A percentile compares a stretch with the other conserved stretches of the same genome.
These are phyloP conservation scores for Coemansia sp. DNA, from an alignment of 192 early-diverging fungal genomes.

Conservation along the genomic window DNA sequence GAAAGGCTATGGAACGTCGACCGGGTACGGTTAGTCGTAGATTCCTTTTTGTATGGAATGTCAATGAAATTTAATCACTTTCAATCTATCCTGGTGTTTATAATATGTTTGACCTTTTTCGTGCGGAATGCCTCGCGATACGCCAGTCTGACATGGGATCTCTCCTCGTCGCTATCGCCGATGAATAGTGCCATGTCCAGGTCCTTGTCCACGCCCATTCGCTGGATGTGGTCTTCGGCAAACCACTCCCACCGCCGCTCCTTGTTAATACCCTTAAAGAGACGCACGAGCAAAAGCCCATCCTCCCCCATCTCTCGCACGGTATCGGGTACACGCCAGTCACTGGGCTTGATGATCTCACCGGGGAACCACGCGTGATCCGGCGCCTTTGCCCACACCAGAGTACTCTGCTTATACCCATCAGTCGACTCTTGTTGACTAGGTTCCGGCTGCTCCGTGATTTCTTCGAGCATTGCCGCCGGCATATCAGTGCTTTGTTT, in stretches of 20 bases:
- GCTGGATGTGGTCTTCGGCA: constrained; percentile 9
- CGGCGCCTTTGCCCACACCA: constrained; percentile 50
- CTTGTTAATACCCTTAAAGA: constrained; percentile 20
- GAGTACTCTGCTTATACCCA: constrained; percentile 11
- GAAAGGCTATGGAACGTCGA: constrained; percentile 45
- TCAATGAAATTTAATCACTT: constrained; percentile 32
- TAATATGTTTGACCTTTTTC: constrained; percentile 14
- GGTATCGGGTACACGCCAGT: constrained; percentile 14
- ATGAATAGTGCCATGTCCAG: constrained; percentile 19
- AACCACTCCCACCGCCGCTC: constrained; percentile 42
- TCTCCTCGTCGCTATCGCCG: constrained; percentile 13
- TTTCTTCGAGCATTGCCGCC: too few species aligned
- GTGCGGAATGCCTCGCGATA: constrained; percentile 28
- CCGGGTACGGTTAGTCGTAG: constrained; percentile 44
- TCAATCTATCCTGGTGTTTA: neutral
- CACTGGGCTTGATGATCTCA: constrained; percentile 20
- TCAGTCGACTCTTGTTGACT: constrained; percentile 7
- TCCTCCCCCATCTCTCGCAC: neutral
- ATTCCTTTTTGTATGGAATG: constrained; percentile 53
- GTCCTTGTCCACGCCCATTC: constrained; percentile 18
- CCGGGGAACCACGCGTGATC: constrained; percentile 53
- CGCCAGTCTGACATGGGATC: constrained; percentile 15
- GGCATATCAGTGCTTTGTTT: too few species aligned
- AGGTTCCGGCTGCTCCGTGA: too few species aligned
- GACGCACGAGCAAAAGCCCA: constrained; percentile 22